Base-by-base conservation (phyloP, 345 rosid species). In the Salix koriyanagi region DNA sequence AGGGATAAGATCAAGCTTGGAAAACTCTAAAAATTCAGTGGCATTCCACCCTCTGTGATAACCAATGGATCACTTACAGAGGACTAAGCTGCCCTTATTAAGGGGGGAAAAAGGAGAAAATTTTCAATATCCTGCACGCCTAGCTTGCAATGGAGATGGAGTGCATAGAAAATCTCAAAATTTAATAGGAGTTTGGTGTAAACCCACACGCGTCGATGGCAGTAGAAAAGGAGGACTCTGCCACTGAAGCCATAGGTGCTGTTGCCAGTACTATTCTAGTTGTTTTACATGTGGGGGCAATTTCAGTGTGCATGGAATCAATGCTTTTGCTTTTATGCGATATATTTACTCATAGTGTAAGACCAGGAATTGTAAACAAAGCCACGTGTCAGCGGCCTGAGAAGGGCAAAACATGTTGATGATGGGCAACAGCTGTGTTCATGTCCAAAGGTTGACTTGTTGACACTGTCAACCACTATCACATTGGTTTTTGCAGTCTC, bases 371-470 rank as follows among this genome's bases (percentile, higher is more conserved):
- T 19, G 8, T 26, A 46, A 48, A 42, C 62, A 11, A 37, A 50
- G 72, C 32, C 65, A 78, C 69, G 70, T 80, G 81, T 74, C 62
- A 26, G 21, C 15, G 70, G 9, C 16, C 28, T 65, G 42, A 44
- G n/a, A 36, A 25, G 32, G 18, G 37, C 6, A 14, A 32, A 60
- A 25, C 66, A 48, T 14, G 72, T n/a, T n/a, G 84, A 70, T 64
- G 73, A 71, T 83, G 90, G 83, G 25, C 74, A 80, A 82, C 87
- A 87, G 88, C 90, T 85, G 88, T 84, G 30, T 28, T 69, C 76
- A 62, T 65, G 82, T 72, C 69, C 69, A 74, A 76, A 82, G 81
- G 87, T 85, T 85, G 88, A 85, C 88, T 80, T 67, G 30, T 23
- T 58, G 74, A 65, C 72, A 56, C 84, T 77, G 83, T 84, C 85